Evolutionary conservation across 1,139 yeast species (phyloP).

Genomic region (Groenewaldozyma sp.): DNA sequence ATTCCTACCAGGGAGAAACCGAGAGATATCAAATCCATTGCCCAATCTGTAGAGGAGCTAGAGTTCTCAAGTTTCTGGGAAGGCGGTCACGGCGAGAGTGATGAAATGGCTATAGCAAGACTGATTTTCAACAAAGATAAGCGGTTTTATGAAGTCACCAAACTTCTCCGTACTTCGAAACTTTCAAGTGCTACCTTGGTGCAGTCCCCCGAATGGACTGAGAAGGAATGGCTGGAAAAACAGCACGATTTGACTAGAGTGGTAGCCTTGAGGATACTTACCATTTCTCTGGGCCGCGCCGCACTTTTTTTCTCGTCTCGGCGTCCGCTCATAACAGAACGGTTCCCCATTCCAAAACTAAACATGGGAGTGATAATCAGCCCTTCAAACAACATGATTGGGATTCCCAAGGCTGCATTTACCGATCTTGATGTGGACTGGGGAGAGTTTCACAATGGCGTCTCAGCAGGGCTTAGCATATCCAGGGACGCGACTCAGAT

Average conservation of each 20-base stretch:
- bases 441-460: constrained; percentile 94
- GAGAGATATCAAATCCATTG: constrained; percentile 42
- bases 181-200: constrained; percentile 41
- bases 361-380: constrained; percentile 58
- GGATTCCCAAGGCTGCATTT: constrained; percentile 47
- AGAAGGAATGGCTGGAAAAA: constrained; percentile 46
- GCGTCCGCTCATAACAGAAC: constrained; percentile 74
- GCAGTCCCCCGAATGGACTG: constrained; percentile 36
- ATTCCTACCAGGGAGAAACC: constrained; percentile 12
- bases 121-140: constrained; percentile 70
- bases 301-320: constrained; percentile 62
- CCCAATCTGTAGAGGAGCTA: constrained; percentile 39
- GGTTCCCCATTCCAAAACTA: constrained; percentile 68
- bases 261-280: constrained; percentile 62
- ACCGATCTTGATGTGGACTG: constrained; percentile 50
- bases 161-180: constrained; percentile 60
- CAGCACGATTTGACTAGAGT: constrained; percentile 59
- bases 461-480: constrained; percentile 73
- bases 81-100: constrained; percentile 60
- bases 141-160: constrained; percentile 68
- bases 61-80: constrained; percentile 55
- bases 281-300: constrained; percentile 73
- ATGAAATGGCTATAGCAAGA: constrained; percentile 54
- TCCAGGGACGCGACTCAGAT: constrained; percentile 62
- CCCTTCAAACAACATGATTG: constrained; percentile 59